A percentile compares a stretch with the other conserved stretches of the same genome.
These are phyloP conservation scores for Auxenochlorella pyrenoidosa DNA, from an alignment of 139 green algal genomes.

Conservation along the genomic window DNA sequence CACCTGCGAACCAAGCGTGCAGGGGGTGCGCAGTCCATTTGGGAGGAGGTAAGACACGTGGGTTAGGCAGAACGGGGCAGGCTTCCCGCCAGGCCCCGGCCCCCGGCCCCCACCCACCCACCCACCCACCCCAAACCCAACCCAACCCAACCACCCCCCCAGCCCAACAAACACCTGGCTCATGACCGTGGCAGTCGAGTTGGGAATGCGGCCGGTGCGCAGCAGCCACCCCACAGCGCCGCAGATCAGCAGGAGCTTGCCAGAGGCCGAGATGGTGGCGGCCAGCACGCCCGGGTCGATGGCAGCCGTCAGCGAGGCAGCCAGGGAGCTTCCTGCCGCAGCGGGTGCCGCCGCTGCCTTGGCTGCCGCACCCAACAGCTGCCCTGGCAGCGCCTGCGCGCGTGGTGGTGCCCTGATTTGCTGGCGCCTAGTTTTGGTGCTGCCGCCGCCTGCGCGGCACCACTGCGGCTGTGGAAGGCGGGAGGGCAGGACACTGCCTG, in stretches of 20 bases:
- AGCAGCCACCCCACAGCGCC: constrained; percentile 54
- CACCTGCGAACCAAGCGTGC: constrained; percentile 41
- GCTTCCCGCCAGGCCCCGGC: no score
- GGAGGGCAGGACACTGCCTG: not conserved
- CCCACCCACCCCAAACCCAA: no score
- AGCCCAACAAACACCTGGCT: constrained; percentile 50
- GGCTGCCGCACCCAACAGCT: not conserved
- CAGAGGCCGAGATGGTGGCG: constrained; percentile 43
- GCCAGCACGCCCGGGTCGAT: constrained; percentile 48
- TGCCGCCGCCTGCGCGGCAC: not conserved
- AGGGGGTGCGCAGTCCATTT: not conserved
- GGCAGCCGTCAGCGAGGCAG: not conserved
- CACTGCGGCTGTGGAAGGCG: not conserved
- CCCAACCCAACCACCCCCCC: not conserved
- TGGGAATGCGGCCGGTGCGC: constrained; percentile 45
- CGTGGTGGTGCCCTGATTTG: not conserved
- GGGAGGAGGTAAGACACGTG: not conserved
- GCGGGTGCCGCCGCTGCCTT: not conserved
- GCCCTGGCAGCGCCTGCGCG: not conserved
- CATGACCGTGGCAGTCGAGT: constrained; percentile 62
- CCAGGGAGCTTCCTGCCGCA: not conserved
- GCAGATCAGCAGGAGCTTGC: constrained; percentile 68
- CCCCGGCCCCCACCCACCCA: no score
- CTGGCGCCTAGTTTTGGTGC: not conserved
- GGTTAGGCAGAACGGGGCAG: no score